phyloP scores from a whole-genome alignment of 2,329 filamentous ascomycete species.

The Cordyceps cateniannulata region DNA sequence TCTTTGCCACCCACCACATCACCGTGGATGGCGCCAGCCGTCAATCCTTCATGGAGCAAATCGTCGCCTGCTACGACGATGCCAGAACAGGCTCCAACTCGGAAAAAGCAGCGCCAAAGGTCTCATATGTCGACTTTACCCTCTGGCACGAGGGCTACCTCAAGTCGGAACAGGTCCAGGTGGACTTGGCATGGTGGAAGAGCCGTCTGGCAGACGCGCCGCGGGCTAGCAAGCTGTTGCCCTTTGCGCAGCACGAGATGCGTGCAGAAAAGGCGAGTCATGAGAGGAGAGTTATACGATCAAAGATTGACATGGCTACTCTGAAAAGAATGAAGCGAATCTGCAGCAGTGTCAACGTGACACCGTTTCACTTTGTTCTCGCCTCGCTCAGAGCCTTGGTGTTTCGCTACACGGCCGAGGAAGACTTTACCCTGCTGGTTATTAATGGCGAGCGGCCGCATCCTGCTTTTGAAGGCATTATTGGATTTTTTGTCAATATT shows the following conservation, averaged over 20 bases:
- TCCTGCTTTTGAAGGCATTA: background rate
- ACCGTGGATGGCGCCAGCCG: conserved; percentile 2
- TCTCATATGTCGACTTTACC: background rate
- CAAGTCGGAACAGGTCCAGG: background rate
- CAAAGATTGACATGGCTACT: background rate
- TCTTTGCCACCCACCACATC: conserved; percentile 3
- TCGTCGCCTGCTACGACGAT: background rate
- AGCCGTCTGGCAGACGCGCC: background rate
- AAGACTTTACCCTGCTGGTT: background rate
- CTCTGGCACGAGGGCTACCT: conserved; percentile 4
- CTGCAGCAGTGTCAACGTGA: background rate
- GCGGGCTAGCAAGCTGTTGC: background rate
- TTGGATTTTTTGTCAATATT: conserved; percentile 2
- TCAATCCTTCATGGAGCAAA: background rate
- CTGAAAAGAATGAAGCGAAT: conserved; percentile 3
- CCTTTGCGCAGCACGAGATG: background rate
- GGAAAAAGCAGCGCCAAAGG: background rate
- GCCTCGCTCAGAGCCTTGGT: background rate
- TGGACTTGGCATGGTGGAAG: conserved; percentile 4
- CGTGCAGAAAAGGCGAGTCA: background rate
- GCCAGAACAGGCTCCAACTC: background rate
- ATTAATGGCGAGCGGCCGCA: conserved; percentile 1
- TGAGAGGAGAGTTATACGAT: background rate
- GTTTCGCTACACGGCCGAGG: background rate
- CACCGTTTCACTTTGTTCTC: background rate